Base-by-base conservation (phyloP, 2,329 filamentous ascomycete species). In the Penicillium frequentans region DNA sequence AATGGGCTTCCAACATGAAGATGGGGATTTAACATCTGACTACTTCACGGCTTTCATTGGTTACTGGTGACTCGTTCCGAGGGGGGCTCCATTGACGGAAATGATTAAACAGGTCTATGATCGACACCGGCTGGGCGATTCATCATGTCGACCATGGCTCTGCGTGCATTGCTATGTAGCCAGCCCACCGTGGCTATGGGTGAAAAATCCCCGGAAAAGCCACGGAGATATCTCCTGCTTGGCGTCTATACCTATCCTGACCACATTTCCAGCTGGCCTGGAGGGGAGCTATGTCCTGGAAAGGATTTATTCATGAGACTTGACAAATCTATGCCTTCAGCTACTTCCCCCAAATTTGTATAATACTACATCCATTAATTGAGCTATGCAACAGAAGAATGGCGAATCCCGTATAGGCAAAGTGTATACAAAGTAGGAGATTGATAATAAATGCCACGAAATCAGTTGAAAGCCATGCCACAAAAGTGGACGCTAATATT, bases 1-100 rank as follows among this genome's bases (percentile, higher is more conserved):
- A 37, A 55, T 21, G 37, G 39, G n/a, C 24, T 44, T 10, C 44
- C 54, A 27, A 50, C 51, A 9, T 59, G 39, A 53, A 14, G 27
- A 23, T 26, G 35, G 31, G 1, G 26, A 43, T 35, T 31, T 26
- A 14, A 33, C 14, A 5, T 44, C 16, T 21, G 44, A 39, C 23
- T 46, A 14, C 24, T 46, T n/a, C 9, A 10, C n/a, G 31, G 31
- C 31, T 33, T 16, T 16, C 13, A 16, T 16, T 16, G 14, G 31
- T 6, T 33, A 33, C 31, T 16, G 13, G 31, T 11, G 31, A 33
- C 31, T 33, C 14, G 14, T 33, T 33, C 31, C 11, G 29, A 33
- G 14, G 14, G 5, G 14, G 31, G 31, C 31, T 33, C 31, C 13
- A 33, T 33, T 33, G 31, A 16, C 31, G 31, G 4, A 33, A 16